A percentile compares a stretch with the other conserved stretches of the same genome.
Conservation (phyloP, 1,139 yeast species). For the Magnusiomyces suaveolens region DNA sequence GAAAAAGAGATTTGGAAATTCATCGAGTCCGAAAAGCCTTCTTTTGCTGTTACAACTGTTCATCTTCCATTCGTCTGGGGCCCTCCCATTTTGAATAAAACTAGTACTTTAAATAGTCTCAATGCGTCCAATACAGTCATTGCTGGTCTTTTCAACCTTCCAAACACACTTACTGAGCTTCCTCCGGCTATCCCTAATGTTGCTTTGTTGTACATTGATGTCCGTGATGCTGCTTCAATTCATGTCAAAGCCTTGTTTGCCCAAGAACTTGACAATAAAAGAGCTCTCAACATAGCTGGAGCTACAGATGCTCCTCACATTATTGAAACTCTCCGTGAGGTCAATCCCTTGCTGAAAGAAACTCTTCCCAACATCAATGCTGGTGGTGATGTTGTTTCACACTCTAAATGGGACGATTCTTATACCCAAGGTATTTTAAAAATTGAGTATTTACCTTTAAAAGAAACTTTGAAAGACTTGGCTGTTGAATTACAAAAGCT, state of each 20-base stretch:
- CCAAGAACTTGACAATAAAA: constrained; percentile 28
- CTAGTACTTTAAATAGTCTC: constrained; percentile 23
- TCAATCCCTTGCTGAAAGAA: constrained; percentile 8
- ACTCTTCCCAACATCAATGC: background rate
- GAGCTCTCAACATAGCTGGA: constrained; percentile 34
- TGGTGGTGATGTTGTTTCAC: background rate
- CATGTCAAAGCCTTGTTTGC: constrained; percentile 16
- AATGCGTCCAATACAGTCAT: constrained; percentile 24
- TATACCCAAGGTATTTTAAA: constrained; percentile 17
- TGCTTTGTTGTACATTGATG: constrained; percentile 8
- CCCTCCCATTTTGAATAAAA: constrained; percentile 33
- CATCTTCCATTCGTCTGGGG: constrained; percentile 42
- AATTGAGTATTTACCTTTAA: constrained; percentile 19
- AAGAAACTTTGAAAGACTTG: constrained; percentile 18
- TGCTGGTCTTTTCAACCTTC: background rate
- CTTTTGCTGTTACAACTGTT: constrained; percentile 34
- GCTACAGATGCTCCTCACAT: constrained; percentile 28
- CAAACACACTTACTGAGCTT: background rate
- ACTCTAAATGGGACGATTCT: constrained; percentile 16
- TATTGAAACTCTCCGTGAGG: constrained; percentile 29
- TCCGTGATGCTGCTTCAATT: constrained; percentile 10
- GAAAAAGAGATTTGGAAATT: constrained; percentile 40
- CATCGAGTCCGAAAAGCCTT: constrained; percentile 30
- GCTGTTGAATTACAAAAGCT: background rate
- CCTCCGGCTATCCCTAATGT: background rate